phyloP scores from a whole-genome alignment of 495 filamentous ascomycete species.

The Darksidea phi region DNA sequence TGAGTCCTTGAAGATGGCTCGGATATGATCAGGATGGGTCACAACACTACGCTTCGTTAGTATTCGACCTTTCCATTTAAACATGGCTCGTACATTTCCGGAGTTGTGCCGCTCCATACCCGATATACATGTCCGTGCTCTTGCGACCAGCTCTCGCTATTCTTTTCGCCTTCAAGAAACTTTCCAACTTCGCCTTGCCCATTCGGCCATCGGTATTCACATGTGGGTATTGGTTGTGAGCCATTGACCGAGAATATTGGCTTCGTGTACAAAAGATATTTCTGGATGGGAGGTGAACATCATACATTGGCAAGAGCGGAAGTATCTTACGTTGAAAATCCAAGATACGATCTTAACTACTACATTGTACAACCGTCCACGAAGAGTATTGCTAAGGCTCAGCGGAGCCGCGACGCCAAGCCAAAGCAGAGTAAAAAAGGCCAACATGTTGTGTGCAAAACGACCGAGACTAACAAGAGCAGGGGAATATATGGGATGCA shows the following conservation, averaged over 20 bases:
- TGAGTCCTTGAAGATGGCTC: slow-evolving; percentile 15
- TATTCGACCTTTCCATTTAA: background rate
- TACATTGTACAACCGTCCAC: too few relatives aligned
- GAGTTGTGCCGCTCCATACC: slow-evolving; percentile 13
- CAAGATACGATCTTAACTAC: background rate
- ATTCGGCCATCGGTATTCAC: slow-evolving; percentile 15
- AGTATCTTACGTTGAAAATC: background rate
- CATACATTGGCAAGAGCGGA: too few relatives aligned
- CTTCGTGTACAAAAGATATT: background rate
- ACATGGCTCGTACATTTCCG: slow-evolving; percentile 10
- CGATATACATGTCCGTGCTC: slow-evolving; percentile 10
- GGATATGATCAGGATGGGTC: slow-evolving; percentile 5
- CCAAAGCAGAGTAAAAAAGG: background rate
- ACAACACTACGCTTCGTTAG: background rate
- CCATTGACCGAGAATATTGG: background rate
- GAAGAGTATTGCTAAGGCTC: too few relatives aligned
- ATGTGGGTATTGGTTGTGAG: background rate
- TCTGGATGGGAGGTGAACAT: background rate
- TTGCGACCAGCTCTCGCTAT: slow-evolving; percentile 6
- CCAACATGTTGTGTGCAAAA: background rate
- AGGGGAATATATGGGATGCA: background rate
- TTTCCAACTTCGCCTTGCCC: slow-evolving; percentile 22
- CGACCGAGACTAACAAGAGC: background rate
- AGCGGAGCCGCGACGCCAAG: too few relatives aligned
- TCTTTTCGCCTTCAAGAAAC: slow-evolving; percentile 21